Evolutionary conservation across 768 basidiomycete genomes (phyloP).

Genomic region (Auricularia heimuer): DNA sequence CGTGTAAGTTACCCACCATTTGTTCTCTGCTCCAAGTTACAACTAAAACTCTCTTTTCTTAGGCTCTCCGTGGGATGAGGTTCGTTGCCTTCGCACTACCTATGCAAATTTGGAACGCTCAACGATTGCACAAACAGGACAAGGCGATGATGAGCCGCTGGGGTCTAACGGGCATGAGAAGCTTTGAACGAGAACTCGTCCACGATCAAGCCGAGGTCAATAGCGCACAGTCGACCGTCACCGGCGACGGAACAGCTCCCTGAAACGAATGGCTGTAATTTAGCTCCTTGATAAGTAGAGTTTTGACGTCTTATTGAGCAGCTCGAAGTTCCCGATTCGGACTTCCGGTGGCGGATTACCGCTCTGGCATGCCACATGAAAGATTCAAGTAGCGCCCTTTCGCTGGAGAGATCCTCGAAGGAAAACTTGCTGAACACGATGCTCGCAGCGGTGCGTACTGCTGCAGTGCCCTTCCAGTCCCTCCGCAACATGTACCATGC

Average conservation of each 20-base stretch:
- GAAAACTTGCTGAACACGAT: too few relatives aligned
- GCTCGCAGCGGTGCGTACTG: too few relatives aligned
- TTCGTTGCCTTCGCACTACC: constrained; percentile 18
- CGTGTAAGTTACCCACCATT: constrained; percentile 48
- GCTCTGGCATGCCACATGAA: neutral
- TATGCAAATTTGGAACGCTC: constrained; percentile 4
- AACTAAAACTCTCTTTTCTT: constrained; percentile 8
- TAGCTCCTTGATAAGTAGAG: neutral
- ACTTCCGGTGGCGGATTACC: neutral
- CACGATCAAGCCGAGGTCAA: neutral
- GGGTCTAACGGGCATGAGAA: constrained; percentile 86
- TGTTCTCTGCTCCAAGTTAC: neutral
- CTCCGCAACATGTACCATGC: neutral
- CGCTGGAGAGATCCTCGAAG: too few relatives aligned
- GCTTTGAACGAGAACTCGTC: constrained; percentile 57
- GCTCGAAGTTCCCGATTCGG: neutral
- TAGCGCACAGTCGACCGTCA: neutral
- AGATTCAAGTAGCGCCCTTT: too few relatives aligned
- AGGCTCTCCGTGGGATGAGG: constrained; percentile 95
- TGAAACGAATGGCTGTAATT: neutral
- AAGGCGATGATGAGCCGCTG: constrained; percentile 89
- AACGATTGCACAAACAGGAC: constrained; percentile 39
- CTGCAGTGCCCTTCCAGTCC: too few relatives aligned
- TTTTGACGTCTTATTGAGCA: neutral
- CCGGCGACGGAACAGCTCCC: neutral